These are phyloP conservation scores for Xylaria grammica DNA, from an alignment of 495 filamentous ascomycete species.

Conservation along the genomic window DNA sequence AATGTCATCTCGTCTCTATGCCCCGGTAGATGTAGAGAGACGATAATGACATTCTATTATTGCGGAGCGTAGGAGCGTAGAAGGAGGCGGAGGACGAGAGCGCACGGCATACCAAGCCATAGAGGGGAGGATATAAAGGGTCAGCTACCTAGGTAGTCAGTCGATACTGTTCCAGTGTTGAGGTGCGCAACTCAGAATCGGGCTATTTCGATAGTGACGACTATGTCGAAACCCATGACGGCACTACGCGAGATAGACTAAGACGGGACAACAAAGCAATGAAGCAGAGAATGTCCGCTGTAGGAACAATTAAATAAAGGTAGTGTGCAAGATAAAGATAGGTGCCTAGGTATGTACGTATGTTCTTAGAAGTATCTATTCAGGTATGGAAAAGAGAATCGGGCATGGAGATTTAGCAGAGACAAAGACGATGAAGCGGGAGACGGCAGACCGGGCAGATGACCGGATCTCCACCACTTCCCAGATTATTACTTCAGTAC, in stretches of 20 bases:
- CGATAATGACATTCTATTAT: neutral
- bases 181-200: neutral
- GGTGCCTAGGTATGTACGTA: too few species aligned
- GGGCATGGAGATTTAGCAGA: too few species aligned
- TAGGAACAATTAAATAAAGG: neutral
- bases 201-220: neutral
- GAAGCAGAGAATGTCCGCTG: neutral
- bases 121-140: neutral
- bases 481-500: too few species aligned
- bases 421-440: too few species aligned
- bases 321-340: too few species aligned
- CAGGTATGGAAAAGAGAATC: too few species aligned
- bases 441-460: too few species aligned
- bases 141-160: too few species aligned
- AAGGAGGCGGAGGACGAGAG: constrained; percentile 23
- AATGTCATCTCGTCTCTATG: constrained; percentile 34
- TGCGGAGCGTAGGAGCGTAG: neutral
- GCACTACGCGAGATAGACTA: neutral
- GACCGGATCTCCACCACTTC: too few species aligned
- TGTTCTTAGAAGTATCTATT: too few species aligned
- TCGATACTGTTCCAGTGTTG: too few species aligned
- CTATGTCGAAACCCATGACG: neutral
- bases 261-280: neutral
- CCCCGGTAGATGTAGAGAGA: neutral
- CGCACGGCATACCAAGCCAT: constrained; percentile 16